Percentiles rank a stretch among this genome's conserved stretches.
Conservation (phyloP, 73 alveolate genomes). For the Uronychia setigera region DNA sequence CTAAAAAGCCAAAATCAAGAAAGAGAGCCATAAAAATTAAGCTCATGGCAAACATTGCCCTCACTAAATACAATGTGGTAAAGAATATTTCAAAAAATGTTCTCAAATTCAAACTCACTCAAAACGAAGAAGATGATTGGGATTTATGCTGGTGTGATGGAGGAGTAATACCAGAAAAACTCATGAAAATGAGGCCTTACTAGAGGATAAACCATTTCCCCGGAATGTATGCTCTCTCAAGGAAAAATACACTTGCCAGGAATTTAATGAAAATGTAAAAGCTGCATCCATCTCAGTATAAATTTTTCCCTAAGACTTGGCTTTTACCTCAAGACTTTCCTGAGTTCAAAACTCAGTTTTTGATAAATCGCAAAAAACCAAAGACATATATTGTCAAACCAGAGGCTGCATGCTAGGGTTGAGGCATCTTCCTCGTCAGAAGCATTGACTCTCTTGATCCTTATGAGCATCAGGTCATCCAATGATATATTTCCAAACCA, state of each 20-base stretch:
- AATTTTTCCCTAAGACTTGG: slow-evolving; percentile 80
- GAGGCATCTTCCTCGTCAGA: slow-evolving; percentile 67
- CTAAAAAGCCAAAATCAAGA: too few relatives aligned
- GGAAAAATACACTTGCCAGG: slow-evolving; percentile 78
- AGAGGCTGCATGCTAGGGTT: slow-evolving; percentile 62
- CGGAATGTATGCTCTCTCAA: slow-evolving; percentile 78
- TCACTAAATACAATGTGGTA: slow-evolving; percentile 44
- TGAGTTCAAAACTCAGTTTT: slow-evolving; percentile 64
- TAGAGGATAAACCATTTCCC: slow-evolving; percentile 87
- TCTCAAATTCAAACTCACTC: slow-evolving; percentile 50
- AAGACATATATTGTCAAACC: slow-evolving; percentile 57
- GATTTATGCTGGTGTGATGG: slow-evolving; percentile 58
- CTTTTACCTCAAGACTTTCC: slow-evolving; percentile 75
- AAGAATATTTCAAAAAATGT: slow-evolving; percentile 34
- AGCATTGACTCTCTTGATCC: too few relatives aligned
- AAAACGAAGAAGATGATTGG: slow-evolving; percentile 57
- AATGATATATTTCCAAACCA: slow-evolving; percentile 87
- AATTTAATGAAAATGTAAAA: slow-evolving; percentile 70
- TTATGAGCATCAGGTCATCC: too few relatives aligned
- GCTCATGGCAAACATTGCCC: too few relatives aligned
- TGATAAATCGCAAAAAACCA: slow-evolving; percentile 28
- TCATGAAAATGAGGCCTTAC: slow-evolving; percentile 52
- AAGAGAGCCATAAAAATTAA: too few relatives aligned
- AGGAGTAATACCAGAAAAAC: slow-evolving; percentile 52
- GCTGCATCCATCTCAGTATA: slow-evolving; percentile 63